Conservation (phyloP, 208 protist genomes). For the Trypanosoma caninum region DNA sequence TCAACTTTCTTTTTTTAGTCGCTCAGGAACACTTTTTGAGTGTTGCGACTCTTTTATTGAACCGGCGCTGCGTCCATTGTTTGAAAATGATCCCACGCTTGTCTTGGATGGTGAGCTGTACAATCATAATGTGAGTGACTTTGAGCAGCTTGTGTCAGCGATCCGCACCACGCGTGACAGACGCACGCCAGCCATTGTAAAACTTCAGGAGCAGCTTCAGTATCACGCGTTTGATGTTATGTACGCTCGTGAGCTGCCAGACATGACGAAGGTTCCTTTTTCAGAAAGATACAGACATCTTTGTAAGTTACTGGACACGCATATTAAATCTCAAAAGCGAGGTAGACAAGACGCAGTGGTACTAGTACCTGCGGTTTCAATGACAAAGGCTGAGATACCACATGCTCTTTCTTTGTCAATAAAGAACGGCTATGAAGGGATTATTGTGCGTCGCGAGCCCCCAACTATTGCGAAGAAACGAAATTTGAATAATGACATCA, state of each 20-base stretch:
- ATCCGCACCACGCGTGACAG: constrained; percentile 67
- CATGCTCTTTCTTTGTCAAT: constrained; percentile 39
- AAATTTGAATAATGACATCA: background rate
- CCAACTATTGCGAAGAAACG: background rate
- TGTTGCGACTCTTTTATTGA: constrained; percentile 78
- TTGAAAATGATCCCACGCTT: constrained; percentile 63
- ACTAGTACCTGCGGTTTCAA: constrained; percentile 45
- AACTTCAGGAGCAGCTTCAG: constrained; percentile 68
- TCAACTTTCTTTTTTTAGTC: constrained; percentile 74
- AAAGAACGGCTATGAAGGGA: constrained; percentile 74
- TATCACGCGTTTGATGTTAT: constrained; percentile 88
- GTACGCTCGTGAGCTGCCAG: constrained; percentile 41
- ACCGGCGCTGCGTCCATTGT: constrained; percentile 50
- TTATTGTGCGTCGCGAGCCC: constrained; percentile 75
- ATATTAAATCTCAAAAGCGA: constrained; percentile 16
- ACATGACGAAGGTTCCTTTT: constrained; percentile 35
- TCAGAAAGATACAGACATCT: constrained; percentile 47
- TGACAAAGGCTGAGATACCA: constrained; percentile 34
- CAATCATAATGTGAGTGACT: constrained; percentile 57
- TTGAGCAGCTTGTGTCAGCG: constrained; percentile 71
- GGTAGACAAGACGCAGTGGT: constrained; percentile 29
- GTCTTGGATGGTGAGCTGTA: constrained; percentile 91
- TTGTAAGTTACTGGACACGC: constrained; percentile 20
- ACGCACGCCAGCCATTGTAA: constrained; percentile 46
- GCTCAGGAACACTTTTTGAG: constrained; percentile 82